Evolutionary conservation across 192 early-diverging fungal species (phyloP), one percentile per base, ranked within the genome.

Genomic region (Linnemannia zychae): DNA sequence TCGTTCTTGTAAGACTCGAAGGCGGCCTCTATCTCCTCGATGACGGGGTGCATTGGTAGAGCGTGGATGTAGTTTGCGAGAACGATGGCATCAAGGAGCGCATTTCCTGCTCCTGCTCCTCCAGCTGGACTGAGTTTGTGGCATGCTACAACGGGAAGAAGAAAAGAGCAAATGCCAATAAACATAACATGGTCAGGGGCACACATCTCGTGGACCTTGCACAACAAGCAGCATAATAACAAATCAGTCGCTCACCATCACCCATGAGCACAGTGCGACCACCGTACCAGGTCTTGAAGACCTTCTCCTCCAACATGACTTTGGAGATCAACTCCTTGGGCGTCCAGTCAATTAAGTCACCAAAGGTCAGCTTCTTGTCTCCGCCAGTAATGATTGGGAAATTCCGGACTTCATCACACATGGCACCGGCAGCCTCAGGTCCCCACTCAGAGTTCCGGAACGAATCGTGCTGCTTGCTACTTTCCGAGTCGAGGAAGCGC

Each of bases 281-380:
- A 67, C 28, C n/a, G 37, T 83, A 67, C 81, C 81, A 83, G 2
- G 81, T 83, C 0, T 68, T 31, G 60, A 83, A 83, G n/a, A 83
- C 76, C 50, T 83, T 78, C 22, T 83, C 81, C 13, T 83, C 81
- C 20, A 74, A 24, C 76, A 69, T 74, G 17, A 77, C 81, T 22
- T 77, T 83, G 18, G 81, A 73, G 34, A 74, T 76, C 31, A 60
- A 31, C 1, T 77, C 37, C 50, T 77, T 77, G 1, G 81, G 75
- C 0, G 81, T 77, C 20, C 40, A 22, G 20, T 77, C 76, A 60
- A 83, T 73, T 28, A 83, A 33, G 22, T 53, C 65, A 0, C 75
- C 76, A 22, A 83, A 52, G 7, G 75, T 83, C 20, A 68, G n/a
- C 1, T 16, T 47, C 7, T 46, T 47, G 31, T 68, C 53, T 9